These are phyloP conservation scores for Chaetomiaceae sp. DNA, from an alignment of 2,329 filamentous ascomycete genomes.

Conservation along the genomic window DNA sequence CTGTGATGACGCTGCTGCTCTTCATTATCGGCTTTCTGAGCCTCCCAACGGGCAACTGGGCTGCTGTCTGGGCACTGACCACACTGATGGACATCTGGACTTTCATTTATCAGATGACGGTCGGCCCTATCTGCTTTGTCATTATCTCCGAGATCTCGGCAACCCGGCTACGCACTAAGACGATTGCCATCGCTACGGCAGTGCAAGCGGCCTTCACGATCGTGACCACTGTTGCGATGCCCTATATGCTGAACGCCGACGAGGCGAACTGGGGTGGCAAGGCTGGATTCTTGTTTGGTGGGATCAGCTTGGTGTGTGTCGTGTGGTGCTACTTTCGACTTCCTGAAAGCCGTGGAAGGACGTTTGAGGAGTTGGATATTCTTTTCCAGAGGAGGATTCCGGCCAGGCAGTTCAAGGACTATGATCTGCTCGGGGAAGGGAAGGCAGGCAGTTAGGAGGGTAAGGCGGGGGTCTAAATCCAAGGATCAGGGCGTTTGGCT, in stretches of 20 bases:
- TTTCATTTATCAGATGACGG: conserved; percentile 47
- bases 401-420: conserved; percentile 65
- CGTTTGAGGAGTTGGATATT: conserved; percentile 30
- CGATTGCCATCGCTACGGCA: conserved; percentile 42
- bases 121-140: conserved; percentile 48
- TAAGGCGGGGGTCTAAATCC: no score
- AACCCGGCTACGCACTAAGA: conserved; percentile 42
- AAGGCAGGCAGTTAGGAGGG: no score
- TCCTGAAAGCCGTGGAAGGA: conserved; percentile 29
- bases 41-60: conserved; percentile 25
- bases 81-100: conserved; percentile 49
- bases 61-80: conserved; percentile 45
- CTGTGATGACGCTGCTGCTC: conserved; percentile 40
- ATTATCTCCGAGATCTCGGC: conserved; percentile 51
- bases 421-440: no score
- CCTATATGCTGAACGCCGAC: conserved; percentile 42
- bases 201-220: conserved; percentile 39
- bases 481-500: no score
- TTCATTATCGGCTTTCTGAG: conserved; percentile 37
- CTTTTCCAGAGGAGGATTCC: conserved; percentile 61
- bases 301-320: conserved; percentile 34
- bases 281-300: conserved; percentile 39
- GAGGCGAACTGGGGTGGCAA: conserved; percentile 42
- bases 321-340: conserved; percentile 35
- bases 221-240: conserved; percentile 41